phyloP scores from a whole-genome alignment of 2,329 filamentous ascomycete species.

The Hymenoscyphus scutula region DNA sequence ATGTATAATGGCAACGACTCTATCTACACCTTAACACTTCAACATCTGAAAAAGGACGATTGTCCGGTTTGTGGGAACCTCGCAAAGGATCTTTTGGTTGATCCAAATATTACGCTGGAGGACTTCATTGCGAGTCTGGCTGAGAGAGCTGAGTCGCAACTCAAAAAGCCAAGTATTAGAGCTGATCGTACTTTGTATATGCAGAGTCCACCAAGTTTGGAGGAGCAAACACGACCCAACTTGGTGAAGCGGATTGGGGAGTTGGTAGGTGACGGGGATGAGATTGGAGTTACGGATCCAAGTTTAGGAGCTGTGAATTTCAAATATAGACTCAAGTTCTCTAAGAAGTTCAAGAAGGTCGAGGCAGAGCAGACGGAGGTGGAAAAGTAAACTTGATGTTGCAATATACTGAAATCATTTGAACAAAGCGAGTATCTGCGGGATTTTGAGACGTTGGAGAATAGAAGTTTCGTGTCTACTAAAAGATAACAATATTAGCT shows the following conservation, averaged over 20 bases:
- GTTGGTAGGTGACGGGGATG: slow-evolving; percentile 76
- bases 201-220: slow-evolving; percentile 75
- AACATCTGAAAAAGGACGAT: slow-evolving; percentile 89
- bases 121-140: slow-evolving; percentile 85
- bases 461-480: neutral
- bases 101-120: slow-evolving; percentile 69
- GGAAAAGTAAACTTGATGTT: neutral
- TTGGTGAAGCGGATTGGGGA: slow-evolving; percentile 74
- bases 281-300: slow-evolving; percentile 90
- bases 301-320: slow-evolving; percentile 59
- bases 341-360: slow-evolving; percentile 19
- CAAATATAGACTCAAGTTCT: slow-evolving; percentile 35
- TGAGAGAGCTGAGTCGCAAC: slow-evolving; percentile 80
- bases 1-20: slow-evolving; percentile 97
- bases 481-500: neutral
- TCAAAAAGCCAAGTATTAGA: slow-evolving; percentile 89
- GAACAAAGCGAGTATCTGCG: neutral
- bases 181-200: slow-evolving; percentile 88
- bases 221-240: slow-evolving; percentile 82
- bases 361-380: neutral
- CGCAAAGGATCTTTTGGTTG: slow-evolving; percentile 70
- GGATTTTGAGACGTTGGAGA: neutral
- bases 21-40: slow-evolving; percentile 97
- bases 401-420: neutral
- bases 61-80: slow-evolving; percentile 91